Base-by-base conservation (phyloP, 768 basidiomycete genomes). In the Tephrocybe sp. region DNA sequence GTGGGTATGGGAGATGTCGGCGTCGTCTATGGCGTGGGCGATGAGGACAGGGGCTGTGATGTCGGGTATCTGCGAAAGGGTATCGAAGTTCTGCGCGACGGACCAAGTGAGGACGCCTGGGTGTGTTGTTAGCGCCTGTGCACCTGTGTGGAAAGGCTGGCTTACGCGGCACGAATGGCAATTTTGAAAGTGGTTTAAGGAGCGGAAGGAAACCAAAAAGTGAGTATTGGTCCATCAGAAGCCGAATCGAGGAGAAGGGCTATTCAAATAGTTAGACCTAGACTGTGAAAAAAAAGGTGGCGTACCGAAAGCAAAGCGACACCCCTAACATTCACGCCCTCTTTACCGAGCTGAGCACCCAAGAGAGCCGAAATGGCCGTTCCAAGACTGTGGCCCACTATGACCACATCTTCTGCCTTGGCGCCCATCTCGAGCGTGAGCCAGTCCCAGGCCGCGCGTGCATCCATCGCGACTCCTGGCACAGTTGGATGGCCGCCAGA, bases 361-460 rank as follows among this genome's bases (percentile, higher is more conserved):
- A 82, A 68, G 36, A 76, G 52, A 6, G 71, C 68, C 25, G 71
- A 78, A 1, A 93, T 83, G 4, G 81, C 88, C 0, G 90, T 90
- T 0, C 90, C 90, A 2, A 93, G 70, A 60, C 86, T 88, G 58
- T 89, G 88, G 0, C 90, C 90, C 7, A 86, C 68, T 28, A 93
- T 67, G 12, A 86, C 65, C 25, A 92, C 73, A 50, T 80, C 72
- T 45, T 73, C 66, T 3, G 75, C 65, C 6, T 65, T 59, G 0
- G 82, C 81, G 0, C 81, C 81, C 23, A 74, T 71, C 8, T 66
- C 64, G 6, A 78, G 9, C 0, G 44, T 67, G 4, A 88, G 70
- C 72, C 79, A 91, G 58, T 85, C 76, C 80, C 82, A 91, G 0
- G 77, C 84, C 0, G 84, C 72, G 15, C 76, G 65, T 0, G 86